phyloP scores from a whole-genome alignment of 331 rosid genomes.

The Dryas integrifolia region DNA sequence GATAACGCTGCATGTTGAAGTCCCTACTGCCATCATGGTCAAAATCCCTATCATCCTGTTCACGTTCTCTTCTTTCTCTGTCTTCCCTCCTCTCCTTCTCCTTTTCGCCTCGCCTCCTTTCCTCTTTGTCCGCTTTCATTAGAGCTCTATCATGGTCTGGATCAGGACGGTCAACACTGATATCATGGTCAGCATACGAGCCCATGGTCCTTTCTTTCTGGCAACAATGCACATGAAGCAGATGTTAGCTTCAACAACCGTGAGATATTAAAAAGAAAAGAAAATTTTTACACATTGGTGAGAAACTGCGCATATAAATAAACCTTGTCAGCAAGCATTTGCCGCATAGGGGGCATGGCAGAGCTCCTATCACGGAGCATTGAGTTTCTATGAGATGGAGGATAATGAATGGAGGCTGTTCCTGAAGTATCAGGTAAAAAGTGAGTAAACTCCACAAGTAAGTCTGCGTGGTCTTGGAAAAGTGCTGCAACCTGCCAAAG shows the following conservation, averaged over 20 bases:
- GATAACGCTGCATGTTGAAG: constrained; percentile 49
- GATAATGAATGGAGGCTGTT: constrained; percentile 53
- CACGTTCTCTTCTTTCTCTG: constrained; percentile 69
- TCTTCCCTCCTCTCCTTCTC: constrained; percentile 82
- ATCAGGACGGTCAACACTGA: constrained; percentile 83
- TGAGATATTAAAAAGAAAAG: constrained; percentile 21
- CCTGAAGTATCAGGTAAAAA: constrained; percentile 80
- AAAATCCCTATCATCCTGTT: constrained; percentile 68
- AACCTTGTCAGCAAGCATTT: constrained; percentile 75
- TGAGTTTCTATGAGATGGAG: constrained; percentile 54
- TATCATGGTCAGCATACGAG: constrained; percentile 71
- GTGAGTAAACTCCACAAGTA: constrained; percentile 82
- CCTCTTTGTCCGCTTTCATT: constrained; percentile 69
- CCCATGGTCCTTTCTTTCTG: constrained; percentile 72
- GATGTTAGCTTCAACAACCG: constrained; percentile 36
- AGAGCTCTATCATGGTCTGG: constrained; percentile 63
- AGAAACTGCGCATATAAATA: constrained; percentile 8
- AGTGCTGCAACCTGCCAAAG: constrained; percentile 73
- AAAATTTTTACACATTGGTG: not conserved
- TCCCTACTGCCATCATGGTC: constrained; percentile 70
- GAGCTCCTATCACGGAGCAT: constrained; percentile 78
- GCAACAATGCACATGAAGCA: constrained; percentile 27
- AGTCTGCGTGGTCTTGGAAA: constrained; percentile 73
- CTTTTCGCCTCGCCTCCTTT: constrained; percentile 66
- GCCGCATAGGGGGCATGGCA: constrained; percentile 72